Evolutionary conservation across 306 rosid genomes (phyloP), one percentile per base, ranked within the genome.

Genomic region (Phaseolus lunatus): DNA sequence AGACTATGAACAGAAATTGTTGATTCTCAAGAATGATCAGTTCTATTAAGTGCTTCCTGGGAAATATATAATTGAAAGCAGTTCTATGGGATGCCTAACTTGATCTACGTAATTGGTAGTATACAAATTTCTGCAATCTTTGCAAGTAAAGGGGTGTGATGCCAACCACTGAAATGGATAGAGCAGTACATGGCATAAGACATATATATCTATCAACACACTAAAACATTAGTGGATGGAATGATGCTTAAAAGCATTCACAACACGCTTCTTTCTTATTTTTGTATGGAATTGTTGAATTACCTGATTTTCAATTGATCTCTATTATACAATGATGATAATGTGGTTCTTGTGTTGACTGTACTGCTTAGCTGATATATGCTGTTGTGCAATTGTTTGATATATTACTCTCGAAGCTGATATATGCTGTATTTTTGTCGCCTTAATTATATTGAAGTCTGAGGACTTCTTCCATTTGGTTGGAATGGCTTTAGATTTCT

Each of bases 1-100:
- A 89, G 87, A 90, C 78, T 78, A 79, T 79, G 89, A 89, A 89
- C 90, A 70, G 90, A 91, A 82, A 78, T 81, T 66, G 81, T 85
- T 86, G 90, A 85, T 79, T 78, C 81, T 81, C 90, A 78, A 78
- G 86, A 59, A 27, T 59, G 19, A 88, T 63, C 87, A 72, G 85
- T 83, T 86, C 45, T 81, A 57, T 75, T 84, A 85, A 73, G 70
- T 75, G 77, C 84, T 82, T 83, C 81, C 83, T 68, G 91, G 80
- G 81, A 72, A 67, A 73, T 84, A 77, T 86, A 61, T 84, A 84
- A 87, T 56, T 68, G 82, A 83, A 87, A 75, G 87, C 67, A 27
- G 78, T 85, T 81, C 74, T 47, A 39, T 83, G 78, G 83, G 85
- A 65, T 85, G 79, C 86, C 77, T 78, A 89, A 85, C 76, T 74